These are phyloP conservation scores for Dictyostelium intermedium DNA, from an alignment of 78 protist genomes.

Conservation along the genomic window DNA sequence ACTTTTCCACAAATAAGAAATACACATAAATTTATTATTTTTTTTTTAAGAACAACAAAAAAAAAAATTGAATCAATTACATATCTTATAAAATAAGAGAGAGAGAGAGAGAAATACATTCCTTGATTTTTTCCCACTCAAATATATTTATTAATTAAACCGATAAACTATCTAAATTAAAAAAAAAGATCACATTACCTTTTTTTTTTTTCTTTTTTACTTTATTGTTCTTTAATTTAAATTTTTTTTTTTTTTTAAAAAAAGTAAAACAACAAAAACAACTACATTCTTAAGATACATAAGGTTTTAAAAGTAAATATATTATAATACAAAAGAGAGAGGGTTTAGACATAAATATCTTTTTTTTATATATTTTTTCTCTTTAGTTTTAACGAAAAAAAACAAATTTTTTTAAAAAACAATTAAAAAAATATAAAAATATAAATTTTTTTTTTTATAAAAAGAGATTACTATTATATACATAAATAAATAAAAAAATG, in stretches of 20 bases:
- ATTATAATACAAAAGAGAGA: no score
- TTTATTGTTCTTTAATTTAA: no score
- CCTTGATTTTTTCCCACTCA: neutral
- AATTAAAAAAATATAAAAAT: neutral
- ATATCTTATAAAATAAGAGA: neutral
- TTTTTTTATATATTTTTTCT: neutral
- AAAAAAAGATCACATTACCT: no score
- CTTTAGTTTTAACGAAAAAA: neutral
- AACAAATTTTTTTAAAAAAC: neutral
- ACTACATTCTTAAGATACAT: neutral
- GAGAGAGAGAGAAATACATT: neutral
- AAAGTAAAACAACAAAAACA: neutral
- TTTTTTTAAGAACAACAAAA: neutral
- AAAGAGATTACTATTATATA: neutral
- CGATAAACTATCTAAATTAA: no score
- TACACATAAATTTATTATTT: neutral
- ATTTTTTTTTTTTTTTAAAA: no score
- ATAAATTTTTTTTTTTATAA: neutral
- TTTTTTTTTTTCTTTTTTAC: no score
- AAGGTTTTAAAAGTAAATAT: neutral
- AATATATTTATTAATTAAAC: neutral
- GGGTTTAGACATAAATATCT: neutral
- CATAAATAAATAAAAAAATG: conserved; percentile 26
- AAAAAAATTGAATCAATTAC: neutral
- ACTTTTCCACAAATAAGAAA: neutral